Percentiles rank a stretch among this genome's conserved stretches.
Evolutionary conservation across 305 asterid genomes (phyloP).

Genomic region (Fraxinus sp.): DNA sequence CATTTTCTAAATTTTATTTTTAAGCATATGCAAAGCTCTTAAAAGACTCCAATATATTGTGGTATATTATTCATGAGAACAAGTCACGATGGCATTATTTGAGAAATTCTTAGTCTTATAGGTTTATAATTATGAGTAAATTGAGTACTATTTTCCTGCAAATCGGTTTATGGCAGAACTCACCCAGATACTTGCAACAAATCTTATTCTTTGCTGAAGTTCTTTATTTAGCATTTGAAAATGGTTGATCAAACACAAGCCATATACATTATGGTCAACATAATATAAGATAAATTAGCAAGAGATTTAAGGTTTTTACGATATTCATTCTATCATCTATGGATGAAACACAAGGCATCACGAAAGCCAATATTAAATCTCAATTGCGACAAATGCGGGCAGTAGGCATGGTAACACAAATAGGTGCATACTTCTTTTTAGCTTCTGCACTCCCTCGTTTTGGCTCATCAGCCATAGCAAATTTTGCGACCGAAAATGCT

Average conservation of each 20-base stretch:
- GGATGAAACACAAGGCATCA: not conserved
- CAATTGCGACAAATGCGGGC: slow-evolving; percentile 61
- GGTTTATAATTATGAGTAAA: not conserved
- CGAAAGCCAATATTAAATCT: not conserved
- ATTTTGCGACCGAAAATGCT: slow-evolving; percentile 41
- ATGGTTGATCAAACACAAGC: not conserved
- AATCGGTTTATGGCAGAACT: not conserved
- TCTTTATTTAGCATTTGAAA: not conserved
- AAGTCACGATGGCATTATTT: not conserved
- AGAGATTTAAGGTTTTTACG: not conserved
- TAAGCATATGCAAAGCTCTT: not conserved
- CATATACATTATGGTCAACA: not conserved
- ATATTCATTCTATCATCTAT: not conserved
- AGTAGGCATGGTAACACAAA: slow-evolving; percentile 79
- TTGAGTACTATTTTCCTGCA: not conserved
- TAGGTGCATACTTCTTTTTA: slow-evolving; percentile 66
- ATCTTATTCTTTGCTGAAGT: not conserved
- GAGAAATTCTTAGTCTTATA: not conserved
- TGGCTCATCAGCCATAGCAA: slow-evolving; percentile 67
- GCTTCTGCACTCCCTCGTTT: slow-evolving; percentile 53
- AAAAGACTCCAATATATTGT: not conserved
- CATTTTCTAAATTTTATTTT: not conserved
- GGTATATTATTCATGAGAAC: not conserved
- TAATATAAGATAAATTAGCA: not conserved
- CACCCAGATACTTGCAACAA: not conserved